Conservation (phyloP, 208 protist genomes). For the Trypanosoma scelopori region DNA sequence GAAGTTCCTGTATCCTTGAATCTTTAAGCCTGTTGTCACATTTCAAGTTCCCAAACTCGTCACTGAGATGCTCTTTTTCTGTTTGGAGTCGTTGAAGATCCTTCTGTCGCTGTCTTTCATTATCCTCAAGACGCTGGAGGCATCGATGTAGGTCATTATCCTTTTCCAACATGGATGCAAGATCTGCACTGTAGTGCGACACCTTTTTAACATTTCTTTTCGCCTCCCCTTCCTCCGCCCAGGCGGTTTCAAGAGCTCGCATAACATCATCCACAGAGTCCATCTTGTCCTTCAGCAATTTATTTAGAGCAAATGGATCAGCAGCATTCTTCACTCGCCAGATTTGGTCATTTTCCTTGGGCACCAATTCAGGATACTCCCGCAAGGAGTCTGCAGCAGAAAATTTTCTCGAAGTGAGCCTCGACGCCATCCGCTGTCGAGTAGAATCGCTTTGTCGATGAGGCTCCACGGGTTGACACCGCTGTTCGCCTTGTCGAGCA, state of each 20-base stretch:
- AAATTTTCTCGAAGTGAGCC: conserved; percentile 7
- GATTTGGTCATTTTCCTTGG: conserved; percentile 20
- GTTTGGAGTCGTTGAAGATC: conserved; percentile 18
- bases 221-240: conserved; percentile 54
- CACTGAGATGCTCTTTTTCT: conserved; percentile 19
- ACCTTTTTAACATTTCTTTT: conserved; percentile 36
- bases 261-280: conserved; percentile 79
- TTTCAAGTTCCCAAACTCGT: conserved; percentile 11
- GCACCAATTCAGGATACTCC: conserved; percentile 15
- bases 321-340: background rate
- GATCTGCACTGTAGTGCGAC: conserved; percentile 18
- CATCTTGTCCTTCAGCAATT: conserved; percentile 67
- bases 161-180: conserved; percentile 35
- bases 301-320: conserved; percentile 19
- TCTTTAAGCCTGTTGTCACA: conserved; percentile 30
- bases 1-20: conserved; percentile 32
- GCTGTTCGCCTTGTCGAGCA: conserved; percentile 27
- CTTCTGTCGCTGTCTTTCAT: conserved; percentile 39
- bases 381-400: conserved; percentile 8
- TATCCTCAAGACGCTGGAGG: conserved; percentile 33
- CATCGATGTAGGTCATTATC: conserved; percentile 54
- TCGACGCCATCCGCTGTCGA: conserved; percentile 2
- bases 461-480: conserved; percentile 51
- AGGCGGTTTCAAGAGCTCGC: conserved; percentile 64
- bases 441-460: conserved; percentile 44